Percentiles rank a stretch among this genome's conserved stretches.
Evolutionary conservation across 2,329 filamentous ascomycete species (phyloP).

Genomic region (Colletotrichum navitas): DNA sequence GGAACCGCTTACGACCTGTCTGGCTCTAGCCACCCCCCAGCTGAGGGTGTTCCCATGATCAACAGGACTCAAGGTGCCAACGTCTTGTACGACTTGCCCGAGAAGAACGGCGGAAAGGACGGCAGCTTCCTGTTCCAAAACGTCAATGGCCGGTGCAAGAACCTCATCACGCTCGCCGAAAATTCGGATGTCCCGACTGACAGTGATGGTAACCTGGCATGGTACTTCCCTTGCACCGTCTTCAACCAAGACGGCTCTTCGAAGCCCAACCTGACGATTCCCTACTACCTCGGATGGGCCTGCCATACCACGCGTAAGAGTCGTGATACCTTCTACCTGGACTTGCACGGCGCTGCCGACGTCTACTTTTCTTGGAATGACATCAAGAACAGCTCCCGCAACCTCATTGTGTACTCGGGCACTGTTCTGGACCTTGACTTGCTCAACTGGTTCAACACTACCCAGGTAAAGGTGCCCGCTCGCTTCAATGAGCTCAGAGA

Average conservation of each 20-base stretch:
- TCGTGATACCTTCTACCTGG: slow-evolving; percentile 80
- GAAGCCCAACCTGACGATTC: slow-evolving; percentile 77
- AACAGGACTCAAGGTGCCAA: slow-evolving; percentile 71
- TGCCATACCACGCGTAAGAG: slow-evolving; percentile 84
- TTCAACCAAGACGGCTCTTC: slow-evolving; percentile 95
- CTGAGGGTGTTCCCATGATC: slow-evolving; percentile 77
- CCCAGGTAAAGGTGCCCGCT: slow-evolving; percentile 80
- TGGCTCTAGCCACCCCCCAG: slow-evolving; percentile 81
- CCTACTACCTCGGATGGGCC: slow-evolving; percentile 85
- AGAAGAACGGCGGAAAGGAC: slow-evolving; percentile 88
- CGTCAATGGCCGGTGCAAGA: slow-evolving; percentile 97
- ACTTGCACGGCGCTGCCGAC: slow-evolving; percentile 78
- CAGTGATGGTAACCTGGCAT: slow-evolving; percentile 79
- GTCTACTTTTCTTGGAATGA: slow-evolving; percentile 98
- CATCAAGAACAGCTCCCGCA: slow-evolving; percentile 87
- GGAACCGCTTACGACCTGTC: slow-evolving; percentile 89
- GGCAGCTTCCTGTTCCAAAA: slow-evolving; percentile 98
- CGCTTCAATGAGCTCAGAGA: slow-evolving; percentile 85
- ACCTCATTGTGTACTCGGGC: slow-evolving; percentile 93
- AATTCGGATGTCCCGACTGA: slow-evolving; percentile 86
- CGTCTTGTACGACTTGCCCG: slow-evolving; percentile 86
- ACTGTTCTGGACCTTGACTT: slow-evolving; percentile 92
- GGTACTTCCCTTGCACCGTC: slow-evolving; percentile 95
- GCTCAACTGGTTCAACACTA: slow-evolving; percentile 88
- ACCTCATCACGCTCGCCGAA: slow-evolving; percentile 78